Percentiles rank a stretch among this genome's conserved stretches.
Conservation (phyloP, 192 early-diverging fungal genomes). For the Allomyces javanicus region DNA sequence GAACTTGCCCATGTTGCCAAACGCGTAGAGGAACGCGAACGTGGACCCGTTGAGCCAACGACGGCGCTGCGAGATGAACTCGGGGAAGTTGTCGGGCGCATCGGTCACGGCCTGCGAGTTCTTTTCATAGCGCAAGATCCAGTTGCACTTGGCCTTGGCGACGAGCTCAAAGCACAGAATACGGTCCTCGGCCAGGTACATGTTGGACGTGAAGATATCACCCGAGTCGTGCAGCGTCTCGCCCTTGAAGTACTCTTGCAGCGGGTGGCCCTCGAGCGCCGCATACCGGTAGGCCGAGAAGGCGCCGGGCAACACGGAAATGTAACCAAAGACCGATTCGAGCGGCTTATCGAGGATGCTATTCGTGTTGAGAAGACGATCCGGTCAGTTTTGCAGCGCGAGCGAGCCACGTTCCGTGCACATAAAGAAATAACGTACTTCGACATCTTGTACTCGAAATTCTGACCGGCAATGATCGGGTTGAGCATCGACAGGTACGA, state of each 20-base stretch:
- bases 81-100: constrained; percentile 68
- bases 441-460: constrained; percentile 97
- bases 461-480: constrained; percentile 82
- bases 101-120: constrained; percentile 79
- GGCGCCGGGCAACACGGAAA: constrained; percentile 75
- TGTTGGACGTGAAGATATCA: constrained; percentile 69
- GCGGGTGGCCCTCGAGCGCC: constrained; percentile 59
- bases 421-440: constrained; percentile 15
- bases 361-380: background rate
- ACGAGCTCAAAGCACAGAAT: constrained; percentile 91
- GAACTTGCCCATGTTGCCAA: constrained; percentile 55
- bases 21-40: constrained; percentile 78
- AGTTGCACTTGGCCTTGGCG: constrained; percentile 55
- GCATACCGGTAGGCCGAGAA: constrained; percentile 87
- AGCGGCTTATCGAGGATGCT: constrained; percentile 85
- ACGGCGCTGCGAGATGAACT: constrained; percentile 89
- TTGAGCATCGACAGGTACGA: constrained; percentile 34
- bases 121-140: constrained; percentile 75
- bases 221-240: constrained; percentile 60
- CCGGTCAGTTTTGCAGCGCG: background rate
- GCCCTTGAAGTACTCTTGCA: constrained; percentile 79
- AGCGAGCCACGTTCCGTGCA: too few relatives aligned
- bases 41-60: constrained; percentile 94
- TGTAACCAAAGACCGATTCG: constrained; percentile 75
- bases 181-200: constrained; percentile 83